Conservation (phyloP, 345 rosid species). For the Salix udensis region DNA sequence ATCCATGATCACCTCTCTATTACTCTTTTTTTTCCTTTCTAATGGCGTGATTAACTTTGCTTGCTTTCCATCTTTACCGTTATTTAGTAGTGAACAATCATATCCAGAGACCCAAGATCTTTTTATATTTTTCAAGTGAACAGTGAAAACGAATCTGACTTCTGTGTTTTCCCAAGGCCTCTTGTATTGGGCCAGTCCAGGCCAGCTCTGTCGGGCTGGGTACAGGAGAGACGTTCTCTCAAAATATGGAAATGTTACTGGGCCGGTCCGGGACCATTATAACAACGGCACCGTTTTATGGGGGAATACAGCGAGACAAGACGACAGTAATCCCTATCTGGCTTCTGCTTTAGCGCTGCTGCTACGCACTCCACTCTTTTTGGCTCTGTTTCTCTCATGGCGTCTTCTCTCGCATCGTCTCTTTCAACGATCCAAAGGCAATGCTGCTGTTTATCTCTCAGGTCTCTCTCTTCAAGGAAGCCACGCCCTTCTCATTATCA, state of each 20-base stretch:
- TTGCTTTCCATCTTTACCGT: neutral
- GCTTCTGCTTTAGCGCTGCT: neutral
- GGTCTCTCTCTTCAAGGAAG: conserved; percentile 34
- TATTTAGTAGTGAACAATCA: too few relatives aligned
- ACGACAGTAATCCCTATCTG: neutral
- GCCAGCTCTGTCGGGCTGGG: too few relatives aligned
- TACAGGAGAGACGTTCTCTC: too few relatives aligned
- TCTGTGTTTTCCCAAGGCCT: too few relatives aligned
- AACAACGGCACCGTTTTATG: neutral
- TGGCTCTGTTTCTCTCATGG: conserved; percentile 29
- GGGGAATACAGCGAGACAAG: neutral
- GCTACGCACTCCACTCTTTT: neutral
- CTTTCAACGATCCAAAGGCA: conserved; percentile 48
- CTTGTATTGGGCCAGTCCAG: too few relatives aligned
- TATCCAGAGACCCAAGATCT: too few relatives aligned
- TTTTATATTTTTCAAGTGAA: too few relatives aligned
- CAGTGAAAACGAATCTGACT: too few relatives aligned
- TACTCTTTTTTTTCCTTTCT: too few relatives aligned
- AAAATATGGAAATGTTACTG: too few relatives aligned
- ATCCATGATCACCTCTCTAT: conserved; percentile 31
- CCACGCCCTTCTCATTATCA: conserved; percentile 17
- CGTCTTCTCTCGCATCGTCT: conserved; percentile 65
- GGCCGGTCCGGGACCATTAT: neutral
- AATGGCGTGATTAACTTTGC: neutral
- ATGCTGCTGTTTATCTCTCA: conserved; percentile 32